Conservation (phyloP, 163 green algal genomes). For the Botryococcus braunii region DNA sequence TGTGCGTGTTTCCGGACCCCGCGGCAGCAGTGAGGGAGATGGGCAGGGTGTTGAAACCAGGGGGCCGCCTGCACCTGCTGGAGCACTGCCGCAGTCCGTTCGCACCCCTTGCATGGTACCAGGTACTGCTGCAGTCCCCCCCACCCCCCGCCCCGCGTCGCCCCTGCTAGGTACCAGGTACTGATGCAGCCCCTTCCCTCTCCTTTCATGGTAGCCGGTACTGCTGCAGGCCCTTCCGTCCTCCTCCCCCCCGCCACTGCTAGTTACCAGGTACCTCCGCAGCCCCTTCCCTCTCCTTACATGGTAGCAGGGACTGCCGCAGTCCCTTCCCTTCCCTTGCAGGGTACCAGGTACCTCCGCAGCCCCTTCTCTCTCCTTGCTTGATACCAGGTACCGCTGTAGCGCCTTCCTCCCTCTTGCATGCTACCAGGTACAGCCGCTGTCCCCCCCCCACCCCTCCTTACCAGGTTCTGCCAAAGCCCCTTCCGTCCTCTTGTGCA, state of each 20-base stretch:
- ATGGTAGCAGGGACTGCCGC: not conserved
- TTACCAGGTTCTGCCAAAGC: too few species aligned
- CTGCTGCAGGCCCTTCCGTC: not conserved
- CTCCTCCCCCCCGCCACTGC: too few species aligned
- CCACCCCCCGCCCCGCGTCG: not conserved
- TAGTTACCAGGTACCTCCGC: too few species aligned
- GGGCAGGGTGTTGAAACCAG: slow-evolving; percentile 50
- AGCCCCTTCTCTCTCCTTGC: too few species aligned
- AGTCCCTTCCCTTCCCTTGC: not conserved
- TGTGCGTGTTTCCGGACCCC: slow-evolving; percentile 70
- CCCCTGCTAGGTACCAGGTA: not conserved
- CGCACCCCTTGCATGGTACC: slow-evolving; percentile 54
- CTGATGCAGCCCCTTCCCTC: not conserved
- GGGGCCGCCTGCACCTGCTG: slow-evolving; percentile 56
- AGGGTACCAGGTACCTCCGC: not conserved
- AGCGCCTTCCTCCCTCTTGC: not conserved
- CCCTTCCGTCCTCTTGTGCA: too few species aligned
- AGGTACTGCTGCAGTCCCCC: slow-evolving; percentile 32
- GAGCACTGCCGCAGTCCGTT: slow-evolving; percentile 62
- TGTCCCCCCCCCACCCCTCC: too few species aligned
- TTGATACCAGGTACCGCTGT: too few species aligned
- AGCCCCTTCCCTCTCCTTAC: not conserved
- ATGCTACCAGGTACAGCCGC: not conserved
- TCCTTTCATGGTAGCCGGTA: not conserved
- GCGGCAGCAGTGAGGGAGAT: slow-evolving; percentile 51